Evolutionary conservation across 2,329 filamentous ascomycete species (phyloP).

Genomic region (Raffaelea ambrosiae): DNA sequence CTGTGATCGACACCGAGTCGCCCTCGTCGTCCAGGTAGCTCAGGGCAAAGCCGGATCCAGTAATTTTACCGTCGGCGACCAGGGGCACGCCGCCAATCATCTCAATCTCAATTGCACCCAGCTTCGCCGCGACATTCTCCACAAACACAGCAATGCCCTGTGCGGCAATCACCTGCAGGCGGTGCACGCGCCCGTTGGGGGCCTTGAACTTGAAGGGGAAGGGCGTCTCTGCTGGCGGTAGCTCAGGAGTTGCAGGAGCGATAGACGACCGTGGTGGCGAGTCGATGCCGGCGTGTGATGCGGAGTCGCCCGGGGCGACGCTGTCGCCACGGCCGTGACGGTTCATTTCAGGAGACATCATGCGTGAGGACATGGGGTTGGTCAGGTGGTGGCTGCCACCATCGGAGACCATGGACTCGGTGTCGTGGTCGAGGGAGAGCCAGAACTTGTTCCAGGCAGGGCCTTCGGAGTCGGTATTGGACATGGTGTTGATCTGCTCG

Average conservation of each 20-base stretch:
- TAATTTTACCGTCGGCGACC: constrained; percentile 71
- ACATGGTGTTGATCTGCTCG: constrained; percentile 96
- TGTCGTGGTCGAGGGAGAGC: constrained; percentile 90
- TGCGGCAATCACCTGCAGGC: constrained; percentile 74
- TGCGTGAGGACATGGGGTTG: constrained; percentile 55
- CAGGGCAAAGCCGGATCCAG: constrained; percentile 77
- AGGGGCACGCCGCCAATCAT: constrained; percentile 71
- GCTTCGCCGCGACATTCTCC: constrained; percentile 67
- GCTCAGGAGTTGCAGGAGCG: constrained; percentile 37
- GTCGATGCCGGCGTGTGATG: constrained; percentile 80
- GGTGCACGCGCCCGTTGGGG: constrained; percentile 86
- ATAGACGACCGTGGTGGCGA: constrained; percentile 61
- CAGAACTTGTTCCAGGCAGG: constrained; percentile 99
- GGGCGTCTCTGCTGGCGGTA: constrained; percentile 60
- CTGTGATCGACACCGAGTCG: constrained; percentile 93
- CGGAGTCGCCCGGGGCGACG: constrained; percentile 86
- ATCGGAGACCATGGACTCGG: constrained; percentile 92
- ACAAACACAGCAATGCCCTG: constrained; percentile 77
- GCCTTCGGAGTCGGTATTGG: constrained; percentile 77
- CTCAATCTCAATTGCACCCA: constrained; percentile 66
- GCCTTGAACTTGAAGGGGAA: constrained; percentile 99
- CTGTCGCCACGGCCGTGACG: constrained; percentile 54
- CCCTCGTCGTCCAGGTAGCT: constrained; percentile 97
- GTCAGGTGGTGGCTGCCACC: constrained; percentile 70
- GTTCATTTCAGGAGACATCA: constrained; percentile 66